Base-by-base conservation (phyloP, 306 rosid genomes). In the Begonia fuchsioides region DNA sequence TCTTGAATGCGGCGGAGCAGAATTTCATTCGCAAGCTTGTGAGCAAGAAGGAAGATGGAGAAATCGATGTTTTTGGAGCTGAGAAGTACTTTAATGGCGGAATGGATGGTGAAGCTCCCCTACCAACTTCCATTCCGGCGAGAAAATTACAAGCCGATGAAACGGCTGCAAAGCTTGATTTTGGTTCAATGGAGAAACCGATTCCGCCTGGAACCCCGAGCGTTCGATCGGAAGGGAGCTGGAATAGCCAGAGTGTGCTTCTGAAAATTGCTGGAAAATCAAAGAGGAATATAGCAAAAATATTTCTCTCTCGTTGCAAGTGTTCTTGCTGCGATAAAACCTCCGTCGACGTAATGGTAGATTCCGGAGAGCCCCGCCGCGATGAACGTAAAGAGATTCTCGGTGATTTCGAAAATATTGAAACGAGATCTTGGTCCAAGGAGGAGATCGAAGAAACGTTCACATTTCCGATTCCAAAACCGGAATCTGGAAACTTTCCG, bases 81-180 rank as follows among this genome's bases (percentile, higher is more conserved):
- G 86, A 79, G 49, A 92, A 92, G 56, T 92, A 92, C 80, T 92
- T 92, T 87, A 82, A 79, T 58, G 98, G 87, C 56, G 76, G 46
- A 19, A 60, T 71, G 32, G 68, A 71, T 17, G 49, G 51, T 13
- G 66, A 63, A 10, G 56, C 58, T 39, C 65, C 75, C 44, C 65
- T 47, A 44, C 60, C 65, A 53, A 13, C 58, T 15, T 54, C 62
- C 67, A 58, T 55, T 18, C 52, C 56, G 10, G 55, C 80, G 11
- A 64, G 43, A n/a, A 80, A 60, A 43, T 10, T 41, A 7, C 71
- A 60, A 39, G 57, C 59, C 10, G 52, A 59, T 53, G 62, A 63
- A 49, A 56, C 61, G 18, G 64, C 58, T 43, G 44, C 55, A 38
- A 44, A 53, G 26, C 44, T 32, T 11, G 11, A 32, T 39, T 19